These are phyloP conservation scores for Mycena capillaripes DNA, from an alignment of 768 basidiomycete species.

Conservation along the genomic window DNA sequence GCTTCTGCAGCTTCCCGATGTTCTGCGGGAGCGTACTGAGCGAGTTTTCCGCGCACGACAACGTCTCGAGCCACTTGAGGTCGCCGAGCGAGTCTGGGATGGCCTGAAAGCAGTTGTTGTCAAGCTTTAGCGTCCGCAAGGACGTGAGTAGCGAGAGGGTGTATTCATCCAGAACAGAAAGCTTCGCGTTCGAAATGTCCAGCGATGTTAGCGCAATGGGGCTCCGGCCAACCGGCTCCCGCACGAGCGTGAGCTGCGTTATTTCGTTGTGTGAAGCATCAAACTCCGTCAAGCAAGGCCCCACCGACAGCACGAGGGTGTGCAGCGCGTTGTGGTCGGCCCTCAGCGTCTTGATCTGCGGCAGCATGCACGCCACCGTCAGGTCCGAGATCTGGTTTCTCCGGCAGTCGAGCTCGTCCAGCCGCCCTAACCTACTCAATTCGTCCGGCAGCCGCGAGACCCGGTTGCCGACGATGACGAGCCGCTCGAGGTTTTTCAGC, in stretches of 20 bases:
- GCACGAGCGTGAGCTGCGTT: conserved; percentile 77
- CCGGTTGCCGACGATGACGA: conserved; percentile 90
- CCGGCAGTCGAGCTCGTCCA: conserved; percentile 85
- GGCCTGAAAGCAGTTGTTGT: conserved; percentile 88
- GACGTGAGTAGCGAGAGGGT: conserved; percentile 80
- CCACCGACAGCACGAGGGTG: conserved; percentile 83
- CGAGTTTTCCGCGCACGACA: conserved; percentile 93
- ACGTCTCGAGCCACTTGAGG: conserved; percentile 74
- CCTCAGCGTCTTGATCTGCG: conserved; percentile 73
- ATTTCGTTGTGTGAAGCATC: conserved; percentile 92
- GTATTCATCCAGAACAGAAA: conserved; percentile 84
- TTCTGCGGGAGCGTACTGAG: conserved; percentile 81
- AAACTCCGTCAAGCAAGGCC: conserved; percentile 73
- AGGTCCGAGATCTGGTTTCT: conserved; percentile 89
- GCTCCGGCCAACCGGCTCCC: conserved; percentile 60
- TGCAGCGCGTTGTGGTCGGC: conserved; percentile 90
- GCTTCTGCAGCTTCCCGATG: conserved; percentile 81
- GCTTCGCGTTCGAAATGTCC: conserved; percentile 90
- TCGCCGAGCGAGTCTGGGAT: conserved; percentile 89
- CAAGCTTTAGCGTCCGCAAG: conserved; percentile 79
- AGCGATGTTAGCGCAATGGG: conserved; percentile 78
- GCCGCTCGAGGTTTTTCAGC: conserved; percentile 74
- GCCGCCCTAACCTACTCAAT: conserved; percentile 65
- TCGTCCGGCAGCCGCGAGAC: conserved; percentile 79
- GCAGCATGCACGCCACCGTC: conserved; percentile 74